Percentiles rank a stretch among this genome's conserved stretches.
Conservation (phyloP, 78 protist species). For the Blattamonas nauphoetae region DNA sequence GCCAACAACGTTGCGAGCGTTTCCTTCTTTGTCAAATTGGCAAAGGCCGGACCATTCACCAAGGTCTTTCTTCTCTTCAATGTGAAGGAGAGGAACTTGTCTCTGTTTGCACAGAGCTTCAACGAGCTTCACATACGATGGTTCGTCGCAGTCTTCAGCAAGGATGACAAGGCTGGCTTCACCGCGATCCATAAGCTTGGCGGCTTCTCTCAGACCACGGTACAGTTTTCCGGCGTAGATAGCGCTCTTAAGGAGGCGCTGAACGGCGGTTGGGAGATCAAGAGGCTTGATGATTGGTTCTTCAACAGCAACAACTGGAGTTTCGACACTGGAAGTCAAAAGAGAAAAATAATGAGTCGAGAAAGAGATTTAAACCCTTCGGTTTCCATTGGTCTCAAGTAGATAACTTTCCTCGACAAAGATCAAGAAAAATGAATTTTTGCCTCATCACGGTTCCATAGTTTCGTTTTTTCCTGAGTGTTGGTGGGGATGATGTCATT, state of each 20-base stretch:
- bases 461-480: too few species aligned
- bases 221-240: conserved; percentile 62
- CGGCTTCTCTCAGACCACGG: conserved; percentile 86
- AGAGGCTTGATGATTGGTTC: neutral
- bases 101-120: conserved; percentile 81
- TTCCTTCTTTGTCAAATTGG: conserved; percentile 84
- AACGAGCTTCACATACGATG: conserved; percentile 67
- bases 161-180: conserved; percentile 77
- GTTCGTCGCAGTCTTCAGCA: conserved; percentile 71
- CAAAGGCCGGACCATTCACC: conserved; percentile 94
- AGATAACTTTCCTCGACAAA: too few species aligned
- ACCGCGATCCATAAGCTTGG: conserved; percentile 65
- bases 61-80: conserved; percentile 65
- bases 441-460: too few species aligned
- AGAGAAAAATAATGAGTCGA: too few species aligned
- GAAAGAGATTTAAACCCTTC: too few species aligned
- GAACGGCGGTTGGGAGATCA: conserved; percentile 55
- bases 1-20: conserved; percentile 79
- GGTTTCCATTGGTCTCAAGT: too few species aligned
- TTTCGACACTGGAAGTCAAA: too few species aligned
- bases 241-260: conserved; percentile 69
- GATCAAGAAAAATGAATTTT: too few species aligned
- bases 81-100: conserved; percentile 60
- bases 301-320: neutral
- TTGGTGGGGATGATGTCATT: too few species aligned